Evolutionary conservation across 1,284 basidiomycete species (phyloP).

Genomic region (Porodaedalea pini): DNA sequence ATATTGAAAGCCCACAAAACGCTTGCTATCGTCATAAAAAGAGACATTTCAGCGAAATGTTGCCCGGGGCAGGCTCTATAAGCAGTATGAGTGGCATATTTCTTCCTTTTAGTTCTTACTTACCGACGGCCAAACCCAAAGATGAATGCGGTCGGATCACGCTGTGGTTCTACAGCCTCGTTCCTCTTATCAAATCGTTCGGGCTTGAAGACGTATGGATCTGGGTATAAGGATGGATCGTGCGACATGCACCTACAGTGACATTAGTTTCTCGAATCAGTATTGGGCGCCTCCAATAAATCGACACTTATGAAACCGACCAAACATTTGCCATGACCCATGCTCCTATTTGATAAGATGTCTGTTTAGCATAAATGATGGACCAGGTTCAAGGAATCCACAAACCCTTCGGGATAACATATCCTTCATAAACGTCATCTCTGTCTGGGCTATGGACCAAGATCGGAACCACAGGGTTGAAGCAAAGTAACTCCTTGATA

Average conservation of each 20-base stretch:
- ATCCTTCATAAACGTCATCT: constrained; percentile 8
- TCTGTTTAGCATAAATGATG: too few relatives aligned
- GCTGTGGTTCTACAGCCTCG: background rate
- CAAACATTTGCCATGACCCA: constrained; percentile 21
- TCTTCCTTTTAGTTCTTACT: background rate
- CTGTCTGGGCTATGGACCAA: background rate
- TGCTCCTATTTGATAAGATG: constrained; percentile 19
- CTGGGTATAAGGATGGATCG: constrained; percentile 1
- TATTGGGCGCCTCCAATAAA: background rate
- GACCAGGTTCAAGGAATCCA: too few relatives aligned
- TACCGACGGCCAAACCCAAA: constrained; percentile 16
- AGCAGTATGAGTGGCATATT: constrained; percentile 2
- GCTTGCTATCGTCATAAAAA: constrained; percentile 17
- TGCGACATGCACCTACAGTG: constrained; percentile 17
- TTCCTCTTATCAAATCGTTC: constrained; percentile 2
- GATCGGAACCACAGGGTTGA: background rate
- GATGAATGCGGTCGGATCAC: background rate
- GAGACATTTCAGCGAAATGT: constrained; percentile 6
- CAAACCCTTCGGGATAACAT: constrained; percentile 10
- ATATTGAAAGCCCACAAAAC: constrained; percentile 23
- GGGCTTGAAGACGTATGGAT: constrained; percentile 6
- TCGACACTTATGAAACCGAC: constrained; percentile 3
- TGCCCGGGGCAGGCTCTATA: constrained; percentile 22
- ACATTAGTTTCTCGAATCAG: background rate
- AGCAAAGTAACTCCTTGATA: constrained; percentile 30